Evolutionary conservation across 108 stramenopile species (phyloP).

Genomic region (Skeletonema potamos): DNA sequence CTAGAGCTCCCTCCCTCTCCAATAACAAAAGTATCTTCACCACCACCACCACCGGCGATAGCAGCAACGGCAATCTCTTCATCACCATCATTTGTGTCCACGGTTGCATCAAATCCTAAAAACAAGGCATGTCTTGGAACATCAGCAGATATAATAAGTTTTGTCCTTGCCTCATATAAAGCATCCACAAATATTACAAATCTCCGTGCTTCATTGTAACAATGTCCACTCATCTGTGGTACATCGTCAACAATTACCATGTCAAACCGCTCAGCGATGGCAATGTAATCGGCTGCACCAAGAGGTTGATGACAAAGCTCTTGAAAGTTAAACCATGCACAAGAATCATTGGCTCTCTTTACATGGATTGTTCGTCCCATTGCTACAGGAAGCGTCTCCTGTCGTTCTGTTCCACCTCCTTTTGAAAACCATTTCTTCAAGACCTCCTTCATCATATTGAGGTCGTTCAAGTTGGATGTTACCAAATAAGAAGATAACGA

Average conservation of each 20-base stretch:
- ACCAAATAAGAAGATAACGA: not conserved
- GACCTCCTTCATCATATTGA: not conserved
- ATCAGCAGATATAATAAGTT: constrained; percentile 21
- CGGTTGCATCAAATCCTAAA: constrained; percentile 43
- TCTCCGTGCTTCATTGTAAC: constrained; percentile 50
- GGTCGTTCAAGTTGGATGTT: not conserved
- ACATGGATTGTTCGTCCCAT: constrained; percentile 37
- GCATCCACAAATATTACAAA: constrained; percentile 69
- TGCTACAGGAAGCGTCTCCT: constrained; percentile 20
- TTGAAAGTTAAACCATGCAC: constrained; percentile 33
- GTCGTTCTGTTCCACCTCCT: not conserved
- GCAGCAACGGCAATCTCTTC: constrained; percentile 40
- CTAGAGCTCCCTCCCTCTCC: constrained; percentile 53
- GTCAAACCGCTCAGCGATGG: constrained; percentile 7
- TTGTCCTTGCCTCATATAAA: constrained; percentile 54
- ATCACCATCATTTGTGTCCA: constrained; percentile 44
- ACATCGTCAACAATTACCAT: constrained; percentile 24
- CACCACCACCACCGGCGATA: constrained; percentile 9
- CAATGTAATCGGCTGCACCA: constrained; percentile 39
- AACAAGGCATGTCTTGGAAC: constrained; percentile 44
- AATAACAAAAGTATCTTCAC: constrained; percentile 19
- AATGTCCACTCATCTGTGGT: constrained; percentile 20
- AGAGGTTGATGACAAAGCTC: constrained; percentile 35
- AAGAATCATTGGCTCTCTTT: constrained; percentile 11
- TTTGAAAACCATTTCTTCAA: not conserved